A percentile compares a stretch with the other conserved stretches of the same genome.
Conservation (phyloP, 2,329 filamentous ascomycete genomes). For the Aspergillus alliaceus region DNA sequence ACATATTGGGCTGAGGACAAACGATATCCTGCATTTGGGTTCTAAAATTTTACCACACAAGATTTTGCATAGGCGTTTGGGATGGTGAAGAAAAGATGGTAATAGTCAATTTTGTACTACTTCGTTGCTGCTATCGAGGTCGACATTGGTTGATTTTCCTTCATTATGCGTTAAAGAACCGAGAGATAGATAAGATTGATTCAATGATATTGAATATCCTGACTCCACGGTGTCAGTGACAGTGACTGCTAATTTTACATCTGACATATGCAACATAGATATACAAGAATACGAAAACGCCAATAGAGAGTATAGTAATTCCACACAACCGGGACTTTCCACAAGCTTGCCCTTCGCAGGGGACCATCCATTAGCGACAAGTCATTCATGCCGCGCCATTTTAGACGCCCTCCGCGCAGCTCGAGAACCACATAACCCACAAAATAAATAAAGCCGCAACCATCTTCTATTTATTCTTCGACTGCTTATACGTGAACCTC, state of each 20-base stretch:
- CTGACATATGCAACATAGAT: slow-evolving; percentile 8
- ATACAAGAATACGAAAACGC: slow-evolving; percentile 12
- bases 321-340: no score
- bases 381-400: no score
- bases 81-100: neutral
- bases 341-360: no score
- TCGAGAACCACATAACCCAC: neutral
- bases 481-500: slow-evolving; percentile 66
- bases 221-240: neutral
- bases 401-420: no score
- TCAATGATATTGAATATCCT: slow-evolving; percentile 4
- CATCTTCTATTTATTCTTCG: slow-evolving; percentile 70
- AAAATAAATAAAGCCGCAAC: neutral
- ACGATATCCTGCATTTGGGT: slow-evolving; percentile 18
- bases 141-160: neutral
- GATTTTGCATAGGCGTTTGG: slow-evolving; percentile 11
- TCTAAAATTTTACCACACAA: slow-evolving; percentile 7
- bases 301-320: neutral
- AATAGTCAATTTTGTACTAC: neutral
- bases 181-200: slow-evolving; percentile 1
- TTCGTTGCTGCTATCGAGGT: neutral
- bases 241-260: slow-evolving; percentile 7
- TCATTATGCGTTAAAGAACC: neutral
- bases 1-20: slow-evolving; percentile 11
- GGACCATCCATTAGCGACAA: no score